These are phyloP conservation scores for Corylus avellana DNA, from an alignment of 306 rosid genomes.

Conservation along the genomic window DNA sequence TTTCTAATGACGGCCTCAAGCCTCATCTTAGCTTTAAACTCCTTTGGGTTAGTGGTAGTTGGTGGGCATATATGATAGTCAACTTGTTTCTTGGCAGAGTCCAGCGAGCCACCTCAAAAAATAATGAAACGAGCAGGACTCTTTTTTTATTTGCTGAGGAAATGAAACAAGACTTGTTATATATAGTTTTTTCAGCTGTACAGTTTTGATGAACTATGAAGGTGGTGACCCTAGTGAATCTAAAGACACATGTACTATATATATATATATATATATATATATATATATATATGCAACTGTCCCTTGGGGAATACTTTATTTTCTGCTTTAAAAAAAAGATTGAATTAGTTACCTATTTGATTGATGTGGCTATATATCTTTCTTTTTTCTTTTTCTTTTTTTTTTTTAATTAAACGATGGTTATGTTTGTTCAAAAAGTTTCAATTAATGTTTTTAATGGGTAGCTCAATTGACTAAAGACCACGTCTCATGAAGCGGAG, in stretches of 20 bases:
- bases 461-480: no score
- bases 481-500: no score
- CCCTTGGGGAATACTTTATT: not conserved
- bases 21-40: not conserved
- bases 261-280: not conserved
- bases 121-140: not conserved
- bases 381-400: not conserved
- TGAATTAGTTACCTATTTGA: not conserved
- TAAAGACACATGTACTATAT: not conserved
- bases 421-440: no score
- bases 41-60: not conserved
- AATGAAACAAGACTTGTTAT: not conserved
- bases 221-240: not conserved
- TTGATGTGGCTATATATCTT: not conserved
- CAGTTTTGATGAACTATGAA: not conserved
- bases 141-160: not conserved
- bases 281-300: not conserved
- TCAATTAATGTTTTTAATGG: no score
- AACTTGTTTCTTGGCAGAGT: slow-evolving; percentile 2
- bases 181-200: no score
- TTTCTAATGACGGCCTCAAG: not conserved
- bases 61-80: slow-evolving; percentile 14
- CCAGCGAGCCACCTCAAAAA: not conserved
- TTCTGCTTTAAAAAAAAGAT: no score
- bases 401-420: not conserved